Evolutionary conservation across 1,284 basidiomycete genomes (phyloP).

Genomic region (Mycena citricolor): DNA sequence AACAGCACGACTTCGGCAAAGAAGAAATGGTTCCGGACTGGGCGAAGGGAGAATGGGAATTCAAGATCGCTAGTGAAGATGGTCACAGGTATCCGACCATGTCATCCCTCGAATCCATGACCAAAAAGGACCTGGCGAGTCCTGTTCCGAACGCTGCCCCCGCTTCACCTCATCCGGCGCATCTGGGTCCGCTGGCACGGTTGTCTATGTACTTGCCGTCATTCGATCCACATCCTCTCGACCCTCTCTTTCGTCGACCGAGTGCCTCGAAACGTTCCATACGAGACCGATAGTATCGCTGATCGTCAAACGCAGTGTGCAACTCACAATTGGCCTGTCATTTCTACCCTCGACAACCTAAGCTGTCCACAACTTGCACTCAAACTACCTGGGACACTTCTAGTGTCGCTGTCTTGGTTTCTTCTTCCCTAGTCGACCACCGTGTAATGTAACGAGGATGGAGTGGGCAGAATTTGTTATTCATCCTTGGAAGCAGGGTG

Average conservation of each 20-base stretch:
- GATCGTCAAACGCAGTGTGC: no score
- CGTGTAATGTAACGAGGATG: no score
- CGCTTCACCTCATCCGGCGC: conserved; percentile 11
- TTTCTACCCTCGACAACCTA: no score
- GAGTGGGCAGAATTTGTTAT: no score
- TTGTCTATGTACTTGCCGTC: conserved; percentile 28
- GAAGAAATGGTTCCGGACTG: conserved; percentile 66
- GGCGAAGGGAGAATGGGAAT: conserved; percentile 59
- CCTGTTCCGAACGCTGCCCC: conserved; percentile 11
- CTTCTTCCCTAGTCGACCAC: conserved; percentile 3
- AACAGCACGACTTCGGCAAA: conserved; percentile 32
- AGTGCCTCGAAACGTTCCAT: conserved; percentile 25
- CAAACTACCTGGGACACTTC: no score
- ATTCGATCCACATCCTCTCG: conserved; percentile 34
- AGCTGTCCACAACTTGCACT: no score
- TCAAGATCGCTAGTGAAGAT: conserved; percentile 46
- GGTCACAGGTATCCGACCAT: conserved; percentile 44
- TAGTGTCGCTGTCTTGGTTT: no score
- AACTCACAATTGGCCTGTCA: no score
- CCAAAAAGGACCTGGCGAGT: conserved; percentile 3
- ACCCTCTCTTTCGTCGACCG: conserved; percentile 34
- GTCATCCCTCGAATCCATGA: conserved; percentile 29
- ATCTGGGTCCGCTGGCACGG: no score
- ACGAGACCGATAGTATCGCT: no score
- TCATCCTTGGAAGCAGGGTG: conserved; percentile 8